A percentile compares a stretch with the other conserved stretches of the same genome.
Evolutionary conservation across 1,284 basidiomycete species (phyloP).

Genomic region (Rhodofomes roseus): DNA sequence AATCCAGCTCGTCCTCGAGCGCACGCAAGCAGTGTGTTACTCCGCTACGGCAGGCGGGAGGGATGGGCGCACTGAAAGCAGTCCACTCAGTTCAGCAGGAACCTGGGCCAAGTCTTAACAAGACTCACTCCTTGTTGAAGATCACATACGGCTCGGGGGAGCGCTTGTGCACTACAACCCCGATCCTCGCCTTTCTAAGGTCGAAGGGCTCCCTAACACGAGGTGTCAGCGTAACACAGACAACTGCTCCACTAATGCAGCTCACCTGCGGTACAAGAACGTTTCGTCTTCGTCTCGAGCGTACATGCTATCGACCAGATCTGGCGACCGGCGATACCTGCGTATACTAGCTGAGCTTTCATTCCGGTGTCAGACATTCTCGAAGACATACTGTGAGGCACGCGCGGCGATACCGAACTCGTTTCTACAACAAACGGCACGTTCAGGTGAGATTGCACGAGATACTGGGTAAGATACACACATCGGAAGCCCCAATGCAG

Average conservation of each 20-base stretch:
- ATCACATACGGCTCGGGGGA: conserved; percentile 3
- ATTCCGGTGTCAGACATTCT: neutral
- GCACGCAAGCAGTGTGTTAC: neutral
- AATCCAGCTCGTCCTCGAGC: conserved; percentile 5
- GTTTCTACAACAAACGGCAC: neutral
- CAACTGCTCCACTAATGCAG: neutral
- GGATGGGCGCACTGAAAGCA: neutral
- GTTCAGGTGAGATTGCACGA: neutral
- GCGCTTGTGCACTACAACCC: neutral
- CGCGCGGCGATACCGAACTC: conserved; percentile 2
- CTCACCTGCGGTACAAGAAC: neutral
- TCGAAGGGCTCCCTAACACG: neutral
- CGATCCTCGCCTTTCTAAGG: neutral
- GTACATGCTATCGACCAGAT: conserved; percentile 1
- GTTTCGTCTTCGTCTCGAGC: neutral
- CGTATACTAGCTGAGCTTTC: neutral
- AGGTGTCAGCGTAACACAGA: neutral
- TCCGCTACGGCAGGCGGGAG: neutral
- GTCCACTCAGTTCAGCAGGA: neutral
- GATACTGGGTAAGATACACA: neutral
- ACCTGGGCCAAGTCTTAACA: too few relatives aligned
- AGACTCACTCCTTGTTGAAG: neutral
- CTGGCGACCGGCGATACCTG: conserved; percentile 5
- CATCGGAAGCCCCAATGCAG: neutral
- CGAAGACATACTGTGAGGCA: neutral